Base-by-base conservation (phyloP, 2,329 filamentous ascomycete genomes). In the Talaromyces sp. region DNA sequence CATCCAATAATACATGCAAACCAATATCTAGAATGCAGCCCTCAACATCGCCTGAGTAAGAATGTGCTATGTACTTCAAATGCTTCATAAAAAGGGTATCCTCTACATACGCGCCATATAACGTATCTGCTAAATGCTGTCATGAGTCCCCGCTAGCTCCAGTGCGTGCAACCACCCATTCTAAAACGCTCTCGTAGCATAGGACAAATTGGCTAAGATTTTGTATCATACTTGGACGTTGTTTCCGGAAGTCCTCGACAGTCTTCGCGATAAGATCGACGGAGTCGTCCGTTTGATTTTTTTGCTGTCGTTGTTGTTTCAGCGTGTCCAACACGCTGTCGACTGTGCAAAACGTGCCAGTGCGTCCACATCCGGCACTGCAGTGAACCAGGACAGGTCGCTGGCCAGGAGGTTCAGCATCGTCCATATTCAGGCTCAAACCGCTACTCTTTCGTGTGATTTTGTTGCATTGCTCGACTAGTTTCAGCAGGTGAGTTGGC, bases 281-380 rank as follows among this genome's bases (percentile, higher is more conserved):
- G 27, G 85, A 82, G 53, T 90, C 85, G 63, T 88, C 31, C 17
- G 2, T 14, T 24, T 48, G 19, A 17, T 31, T 46, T 51, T 46
- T 41, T 19, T 51, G 55, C 62, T 74, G 72, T 21, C 79, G 83
- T 74, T 96, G 92, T n/a, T 90, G 86, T 78, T 96, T 96, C 62
- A 99, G 79, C 90, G 97, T 96, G 74, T 97, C 92, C 60, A 97
- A 88, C 9, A 97, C 94, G 43, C 89, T 93, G 72, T 97, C 94
- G 17, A 97, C 92, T 0, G 94, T 96, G 73, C 94, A 97, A 71
- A 97, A 99, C 0, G 94, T 93, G 3, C 94, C 94, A 0, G 94
- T 99, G 14, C 94, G 88, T 0, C 94, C 94, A 75, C 94, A 99
- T 0, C 94, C 94, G 3, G 94, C 94, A 58, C 91, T 96, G 77